A percentile compares a stretch with the other conserved stretches of the same genome.
phyloP scores from a whole-genome alignment of 768 basidiomycete species.

The Phaeolepiota aurea region DNA sequence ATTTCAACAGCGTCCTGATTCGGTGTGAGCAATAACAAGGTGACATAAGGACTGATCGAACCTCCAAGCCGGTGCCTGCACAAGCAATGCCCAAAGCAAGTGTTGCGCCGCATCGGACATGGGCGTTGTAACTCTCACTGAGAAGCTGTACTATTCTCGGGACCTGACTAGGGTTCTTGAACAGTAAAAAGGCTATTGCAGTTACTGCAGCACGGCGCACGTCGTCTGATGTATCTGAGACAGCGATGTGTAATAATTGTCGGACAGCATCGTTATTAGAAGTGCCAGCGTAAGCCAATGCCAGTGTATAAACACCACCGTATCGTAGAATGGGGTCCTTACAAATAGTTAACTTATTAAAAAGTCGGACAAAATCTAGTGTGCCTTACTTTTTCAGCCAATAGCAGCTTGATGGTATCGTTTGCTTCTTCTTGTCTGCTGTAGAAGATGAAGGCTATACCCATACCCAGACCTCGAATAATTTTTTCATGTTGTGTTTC shows the following conservation, averaged over 20 bases:
- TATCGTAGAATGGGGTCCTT: slow-evolving; percentile 97
- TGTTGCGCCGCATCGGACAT: slow-evolving; percentile 95
- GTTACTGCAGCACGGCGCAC: slow-evolving; percentile 96
- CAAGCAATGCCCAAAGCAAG: slow-evolving; percentile 95
- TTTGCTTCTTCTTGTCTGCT: slow-evolving; percentile 92
- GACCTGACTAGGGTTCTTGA: slow-evolving; percentile 94
- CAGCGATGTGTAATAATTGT: slow-evolving; percentile 88
- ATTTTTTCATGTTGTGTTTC: slow-evolving; percentile 99
- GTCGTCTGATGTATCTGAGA: slow-evolving; percentile 97
- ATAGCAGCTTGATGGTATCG: slow-evolving; percentile 63
- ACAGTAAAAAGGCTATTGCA: slow-evolving; percentile 89
- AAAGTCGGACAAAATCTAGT: not conserved
- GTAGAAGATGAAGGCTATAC: slow-evolving; percentile 87
- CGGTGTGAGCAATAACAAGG: slow-evolving; percentile 4
- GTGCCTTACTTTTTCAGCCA: slow-evolving; percentile 75
- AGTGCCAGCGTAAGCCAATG: slow-evolving; percentile 94
- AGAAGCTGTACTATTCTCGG: slow-evolving; percentile 94
- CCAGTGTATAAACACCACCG: slow-evolving; percentile 95
- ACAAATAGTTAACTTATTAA: slow-evolving; percentile 5
- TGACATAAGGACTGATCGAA: slow-evolving; percentile 19
- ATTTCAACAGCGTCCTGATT: slow-evolving; percentile 89
- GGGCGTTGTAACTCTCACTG: slow-evolving; percentile 98
- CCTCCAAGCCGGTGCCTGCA: slow-evolving; percentile 93
- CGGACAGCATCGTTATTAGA: slow-evolving; percentile 91
- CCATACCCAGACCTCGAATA: slow-evolving; percentile 90